phyloP scores from a whole-genome alignment of 495 filamentous ascomycete genomes.

The Annulohypoxylon moriforme region DNA sequence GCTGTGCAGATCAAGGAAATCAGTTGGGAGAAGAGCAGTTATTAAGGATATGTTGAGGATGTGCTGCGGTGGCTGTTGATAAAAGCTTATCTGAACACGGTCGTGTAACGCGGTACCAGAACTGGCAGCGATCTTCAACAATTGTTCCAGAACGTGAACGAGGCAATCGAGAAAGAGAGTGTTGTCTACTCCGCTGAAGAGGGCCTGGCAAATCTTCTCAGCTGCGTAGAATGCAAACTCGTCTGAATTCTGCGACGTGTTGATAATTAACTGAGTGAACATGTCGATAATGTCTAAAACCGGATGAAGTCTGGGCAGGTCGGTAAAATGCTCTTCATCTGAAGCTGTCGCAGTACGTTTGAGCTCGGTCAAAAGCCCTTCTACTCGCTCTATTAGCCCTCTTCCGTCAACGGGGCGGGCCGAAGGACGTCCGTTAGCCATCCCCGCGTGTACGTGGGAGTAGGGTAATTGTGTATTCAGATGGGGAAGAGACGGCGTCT shows the following conservation, averaged over 20 bases:
- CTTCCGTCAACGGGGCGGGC: constrained; percentile 73
- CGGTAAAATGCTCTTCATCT: constrained; percentile 74
- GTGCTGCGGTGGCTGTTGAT: constrained; percentile 73
- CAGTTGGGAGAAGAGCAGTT: constrained; percentile 73
- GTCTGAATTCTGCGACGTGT: constrained; percentile 69
- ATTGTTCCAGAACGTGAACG: constrained; percentile 79
- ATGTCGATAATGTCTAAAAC: constrained; percentile 73
- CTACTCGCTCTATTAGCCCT: constrained; percentile 70
- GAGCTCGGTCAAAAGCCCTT: constrained; percentile 76
- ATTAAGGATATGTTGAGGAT: constrained; percentile 84
- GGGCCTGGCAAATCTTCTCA: constrained; percentile 73
- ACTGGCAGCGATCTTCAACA: constrained; percentile 77
- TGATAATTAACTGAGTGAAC: constrained; percentile 64
- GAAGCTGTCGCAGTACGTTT: constrained; percentile 71
- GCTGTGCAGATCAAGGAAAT: constrained; percentile 81
- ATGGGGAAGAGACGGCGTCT: constrained; percentile 81
- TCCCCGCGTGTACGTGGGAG: constrained; percentile 63
- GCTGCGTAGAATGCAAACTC: constrained; percentile 74
- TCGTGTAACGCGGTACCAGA: constrained; percentile 77
- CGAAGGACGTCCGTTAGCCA: constrained; percentile 61
- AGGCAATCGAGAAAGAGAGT: constrained; percentile 83
- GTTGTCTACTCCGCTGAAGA: constrained; percentile 67
- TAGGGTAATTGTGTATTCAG: constrained; percentile 70
- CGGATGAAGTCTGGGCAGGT: constrained; percentile 71
- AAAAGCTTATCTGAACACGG: constrained; percentile 73